These are phyloP conservation scores for Drechslerella coelobrocha DNA, from an alignment of 2,329 filamentous ascomycete genomes.

Conservation along the genomic window DNA sequence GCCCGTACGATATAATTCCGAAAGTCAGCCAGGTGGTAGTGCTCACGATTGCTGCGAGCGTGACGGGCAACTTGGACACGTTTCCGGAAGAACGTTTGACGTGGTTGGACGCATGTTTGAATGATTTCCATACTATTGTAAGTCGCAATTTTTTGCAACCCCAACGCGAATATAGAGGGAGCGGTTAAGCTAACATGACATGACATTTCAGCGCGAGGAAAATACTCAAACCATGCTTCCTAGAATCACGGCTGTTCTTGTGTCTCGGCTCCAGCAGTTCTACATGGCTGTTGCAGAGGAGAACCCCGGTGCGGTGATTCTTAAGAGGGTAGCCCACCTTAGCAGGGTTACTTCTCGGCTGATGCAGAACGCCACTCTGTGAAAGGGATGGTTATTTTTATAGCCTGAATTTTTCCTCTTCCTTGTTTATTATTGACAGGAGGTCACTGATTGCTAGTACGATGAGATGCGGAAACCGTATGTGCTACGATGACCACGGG, in stretches of 20 bases:
- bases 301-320: conserved; percentile 61
- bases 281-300: conserved; percentile 63
- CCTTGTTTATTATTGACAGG: not conserved
- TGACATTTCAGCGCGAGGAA: conserved; percentile 61
- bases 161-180: not conserved
- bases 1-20: conserved; percentile 63
- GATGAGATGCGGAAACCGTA: not conserved
- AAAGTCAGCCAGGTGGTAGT: conserved; percentile 68
- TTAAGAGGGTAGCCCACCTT: conserved; percentile 58
- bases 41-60: conserved; percentile 70
- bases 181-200: conserved; percentile 60
- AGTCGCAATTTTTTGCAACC: conserved; percentile 33
- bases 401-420: not conserved
- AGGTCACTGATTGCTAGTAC: not conserved
- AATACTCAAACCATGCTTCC: conserved; percentile 60
- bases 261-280: conserved; percentile 64
- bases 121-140: conserved; percentile 56
- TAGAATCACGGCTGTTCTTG: conserved; percentile 66
- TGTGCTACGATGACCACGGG: not conserved
- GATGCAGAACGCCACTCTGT: conserved; percentile 40
- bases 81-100: conserved; percentile 54
- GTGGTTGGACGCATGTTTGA: conserved; percentile 54
- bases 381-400: not conserved
- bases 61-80: conserved; percentile 66
- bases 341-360: conserved; percentile 54